A percentile compares a stretch with the other conserved stretches of the same genome.
Conservation (phyloP, 2,329 filamentous ascomycete species). For the Calycina herbarum region DNA sequence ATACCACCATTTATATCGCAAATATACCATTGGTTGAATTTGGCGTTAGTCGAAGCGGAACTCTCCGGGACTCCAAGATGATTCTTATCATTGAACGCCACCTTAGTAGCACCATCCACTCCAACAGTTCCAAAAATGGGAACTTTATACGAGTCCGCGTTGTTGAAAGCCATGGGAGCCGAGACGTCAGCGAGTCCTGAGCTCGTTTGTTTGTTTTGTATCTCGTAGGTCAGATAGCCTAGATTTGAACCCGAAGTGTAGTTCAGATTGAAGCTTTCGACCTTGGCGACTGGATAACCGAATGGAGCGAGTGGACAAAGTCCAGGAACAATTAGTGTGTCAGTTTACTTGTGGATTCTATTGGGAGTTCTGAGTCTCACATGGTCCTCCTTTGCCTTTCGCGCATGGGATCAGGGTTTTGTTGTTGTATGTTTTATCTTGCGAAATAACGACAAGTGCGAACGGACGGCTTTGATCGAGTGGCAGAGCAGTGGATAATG, state of each 20-base stretch:
- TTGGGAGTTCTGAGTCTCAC: not conserved
- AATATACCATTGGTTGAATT: not conserved
- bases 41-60: not conserved
- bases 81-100: not conserved
- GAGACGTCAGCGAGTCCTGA: not conserved
- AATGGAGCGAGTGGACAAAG: not conserved
- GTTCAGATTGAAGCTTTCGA: not conserved
- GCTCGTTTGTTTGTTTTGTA: not conserved
- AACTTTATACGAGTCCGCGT: not conserved
- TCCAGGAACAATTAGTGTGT: not conserved
- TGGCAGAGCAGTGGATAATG: not conserved
- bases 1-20: not conserved
- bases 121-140: not conserved
- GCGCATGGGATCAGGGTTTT: not conserved
- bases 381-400: constrained; percentile 1
- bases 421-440: constrained; percentile 1
- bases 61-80: not conserved
- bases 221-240: not conserved
- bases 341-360: not conserved
- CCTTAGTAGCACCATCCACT: not conserved
- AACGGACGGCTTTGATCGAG: not conserved
- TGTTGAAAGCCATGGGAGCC: not conserved
- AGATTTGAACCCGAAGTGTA: not conserved
- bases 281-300: not conserved
- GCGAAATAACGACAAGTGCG: not conserved